Percentiles rank a stretch among this genome's conserved stretches.
phyloP scores from a whole-genome alignment of 2,329 filamentous ascomycete species.

The Fusarium verrucosum region DNA sequence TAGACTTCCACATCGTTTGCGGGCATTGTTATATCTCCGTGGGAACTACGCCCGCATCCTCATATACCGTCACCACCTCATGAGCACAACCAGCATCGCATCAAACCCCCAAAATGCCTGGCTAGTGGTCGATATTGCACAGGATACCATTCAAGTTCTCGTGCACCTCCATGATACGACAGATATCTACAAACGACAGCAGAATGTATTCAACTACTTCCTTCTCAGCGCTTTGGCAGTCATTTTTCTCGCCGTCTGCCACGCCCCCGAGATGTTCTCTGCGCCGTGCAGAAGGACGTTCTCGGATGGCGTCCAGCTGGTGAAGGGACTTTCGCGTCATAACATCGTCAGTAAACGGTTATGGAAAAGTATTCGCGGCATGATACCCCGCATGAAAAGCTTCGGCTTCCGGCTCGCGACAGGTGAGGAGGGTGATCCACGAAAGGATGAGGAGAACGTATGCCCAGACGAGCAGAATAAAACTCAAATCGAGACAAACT shows the following conservation, averaged over 20 bases:
- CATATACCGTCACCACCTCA: slow-evolving; percentile 55
- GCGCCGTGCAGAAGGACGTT: slow-evolving; percentile 49
- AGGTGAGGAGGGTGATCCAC: background rate
- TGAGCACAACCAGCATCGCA: slow-evolving; percentile 51
- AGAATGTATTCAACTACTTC: slow-evolving; percentile 46
- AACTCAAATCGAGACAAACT: background rate
- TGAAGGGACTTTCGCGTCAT: slow-evolving; percentile 47
- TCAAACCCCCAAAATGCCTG: slow-evolving; percentile 49
- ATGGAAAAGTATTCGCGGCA: slow-evolving; percentile 50
- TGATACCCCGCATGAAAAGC: slow-evolving; percentile 46
- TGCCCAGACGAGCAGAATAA: accelerated
- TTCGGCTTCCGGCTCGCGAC: slow-evolving; percentile 39
- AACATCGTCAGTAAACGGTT: slow-evolving; percentile 47
- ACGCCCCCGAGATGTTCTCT: slow-evolving; percentile 55
- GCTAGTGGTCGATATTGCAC: slow-evolving; percentile 50
- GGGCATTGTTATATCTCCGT: slow-evolving; percentile 55
- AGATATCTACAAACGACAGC: slow-evolving; percentile 44
- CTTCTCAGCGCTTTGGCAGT: slow-evolving; percentile 45
- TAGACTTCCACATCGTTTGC: slow-evolving; percentile 52
- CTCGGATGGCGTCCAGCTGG: slow-evolving; percentile 46
- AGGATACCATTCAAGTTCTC: slow-evolving; percentile 44
- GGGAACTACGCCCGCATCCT: slow-evolving; percentile 57
- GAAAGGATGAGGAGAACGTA: background rate
- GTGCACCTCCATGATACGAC: slow-evolving; percentile 43
- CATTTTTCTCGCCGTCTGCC: slow-evolving; percentile 52